phyloP scores from a whole-genome alignment of 106 monocot genomes.

The Narthecium ossifragum region DNA sequence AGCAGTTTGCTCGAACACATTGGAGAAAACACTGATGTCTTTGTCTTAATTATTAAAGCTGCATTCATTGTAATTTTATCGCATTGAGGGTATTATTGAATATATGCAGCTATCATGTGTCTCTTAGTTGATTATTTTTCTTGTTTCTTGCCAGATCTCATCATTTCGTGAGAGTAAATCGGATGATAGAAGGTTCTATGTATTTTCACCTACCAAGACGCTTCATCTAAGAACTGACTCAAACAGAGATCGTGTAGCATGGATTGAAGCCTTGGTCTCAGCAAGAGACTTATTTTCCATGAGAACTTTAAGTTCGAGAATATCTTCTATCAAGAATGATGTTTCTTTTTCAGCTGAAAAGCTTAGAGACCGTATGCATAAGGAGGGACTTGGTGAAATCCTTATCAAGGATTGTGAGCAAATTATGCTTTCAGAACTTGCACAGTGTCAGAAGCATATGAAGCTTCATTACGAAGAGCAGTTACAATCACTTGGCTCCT shows the following conservation, averaged over 20 bases:
- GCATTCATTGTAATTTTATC: neutral
- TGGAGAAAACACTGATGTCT: neutral
- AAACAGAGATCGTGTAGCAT: constrained; percentile 61
- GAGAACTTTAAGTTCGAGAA: constrained; percentile 7
- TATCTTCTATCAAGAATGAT: constrained; percentile 31
- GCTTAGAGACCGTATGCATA: constrained; percentile 70
- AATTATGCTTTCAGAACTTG: constrained; percentile 77
- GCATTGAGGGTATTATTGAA: no score
- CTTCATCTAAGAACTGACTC: constrained; percentile 73
- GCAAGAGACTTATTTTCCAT: constrained; percentile 47
- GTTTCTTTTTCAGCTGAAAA: constrained; percentile 59
- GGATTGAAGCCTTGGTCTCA: constrained; percentile 80
- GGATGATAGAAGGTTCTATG: constrained; percentile 72
- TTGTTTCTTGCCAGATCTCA: constrained; percentile 35
- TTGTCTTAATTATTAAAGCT: neutral
- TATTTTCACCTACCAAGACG: constrained; percentile 83
- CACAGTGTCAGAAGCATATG: constrained; percentile 43
- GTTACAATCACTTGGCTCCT: constrained; percentile 40
- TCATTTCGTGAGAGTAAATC: constrained; percentile 85
- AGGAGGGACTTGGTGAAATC: constrained; percentile 58
- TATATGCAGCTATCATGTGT: neutral
- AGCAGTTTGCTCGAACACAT: neutral
- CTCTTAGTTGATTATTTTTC: neutral
- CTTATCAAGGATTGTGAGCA: constrained; percentile 78
- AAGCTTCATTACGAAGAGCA: constrained; percentile 56